A percentile compares a stretch with the other conserved stretches of the same genome.
Evolutionary conservation across 208 protist genomes (phyloP).

Genomic region (Trypanosoma brucei): DNA sequence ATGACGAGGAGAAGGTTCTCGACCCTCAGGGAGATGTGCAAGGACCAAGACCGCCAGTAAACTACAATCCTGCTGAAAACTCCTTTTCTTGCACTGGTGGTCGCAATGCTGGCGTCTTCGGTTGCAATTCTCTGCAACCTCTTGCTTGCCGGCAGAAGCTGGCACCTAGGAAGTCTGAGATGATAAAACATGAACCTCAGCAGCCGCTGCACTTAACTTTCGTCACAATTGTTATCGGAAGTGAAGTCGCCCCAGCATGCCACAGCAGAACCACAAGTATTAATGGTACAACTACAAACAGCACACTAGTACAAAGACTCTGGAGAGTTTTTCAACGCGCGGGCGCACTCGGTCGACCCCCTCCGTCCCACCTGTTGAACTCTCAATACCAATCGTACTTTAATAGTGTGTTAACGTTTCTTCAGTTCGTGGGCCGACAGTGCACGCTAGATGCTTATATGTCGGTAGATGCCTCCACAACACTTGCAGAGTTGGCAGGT

Average conservation of each 20-base stretch:
- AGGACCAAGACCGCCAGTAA: not conserved
- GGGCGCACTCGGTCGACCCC: conserved; percentile 12
- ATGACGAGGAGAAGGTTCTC: not conserved
- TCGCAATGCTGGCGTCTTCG: not conserved
- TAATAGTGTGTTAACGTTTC: conserved; percentile 13
- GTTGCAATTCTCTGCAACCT: not conserved
- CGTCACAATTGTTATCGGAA: conserved; percentile 16
- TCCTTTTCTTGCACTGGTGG: not conserved
- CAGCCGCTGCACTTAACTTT: conserved; percentile 7
- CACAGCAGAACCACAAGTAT: not conserved
- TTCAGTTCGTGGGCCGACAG: conserved; percentile 37
- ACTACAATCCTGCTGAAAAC: not conserved
- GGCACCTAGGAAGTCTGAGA: not conserved
- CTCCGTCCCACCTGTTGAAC: conserved; percentile 2
- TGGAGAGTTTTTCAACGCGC: conserved; percentile 20
- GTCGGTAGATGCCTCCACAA: conserved; percentile 15
- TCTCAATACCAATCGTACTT: conserved; percentile 23
- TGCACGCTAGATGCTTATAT: conserved; percentile 39
- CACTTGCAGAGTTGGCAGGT: not conserved
- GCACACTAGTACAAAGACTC: conserved; percentile 5
- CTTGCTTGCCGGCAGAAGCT: not conserved
- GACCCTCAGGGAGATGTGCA: not conserved
- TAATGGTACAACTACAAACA: not conserved
- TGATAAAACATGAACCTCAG: conserved; percentile 9
- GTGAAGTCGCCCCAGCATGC: not conserved